Base-by-base conservation (phyloP, 2,329 filamentous ascomycete species). In the Nemania sp. region DNA sequence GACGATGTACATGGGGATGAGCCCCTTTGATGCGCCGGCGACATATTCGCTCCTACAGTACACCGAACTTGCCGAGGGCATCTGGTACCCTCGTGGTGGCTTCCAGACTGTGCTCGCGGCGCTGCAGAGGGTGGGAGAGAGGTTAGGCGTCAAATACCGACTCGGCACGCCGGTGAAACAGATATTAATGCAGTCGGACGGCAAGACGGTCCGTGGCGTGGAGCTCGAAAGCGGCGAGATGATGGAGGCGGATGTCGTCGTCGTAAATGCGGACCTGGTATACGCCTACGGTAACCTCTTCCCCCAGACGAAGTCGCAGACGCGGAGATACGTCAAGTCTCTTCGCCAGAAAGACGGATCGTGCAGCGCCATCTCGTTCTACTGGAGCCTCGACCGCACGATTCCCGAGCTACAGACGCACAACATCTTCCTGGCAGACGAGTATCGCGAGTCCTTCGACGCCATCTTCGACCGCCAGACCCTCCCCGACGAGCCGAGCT, bases 1-100 rank as follows among this genome's bases (percentile, higher is more conserved):
- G 20, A 91, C 87, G 67, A 92, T 92, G 89, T 92, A 92, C 70
- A 89, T 92, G 86, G 90, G 90, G 0, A 92, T 92, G 89, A 87
- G 82, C 56, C 90, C 90, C 0, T 92, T 89, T 70, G 87, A 90
- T 70, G 89, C 90, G 0, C 90, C 89, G 0, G 88, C 86, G 3
- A 91, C 89, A 1, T 92, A 92, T 75, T 87, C 83, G 50, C 73
- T 92, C 60, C 77, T 92, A 53, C 89, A 91, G 74, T 92, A 91
- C 72, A 89, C 89, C 0, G 89, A 92, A 75, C 75, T 91, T 34
- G 86, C 87, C 0, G 88, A 92, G 76, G 90, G 90, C 0, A 90
- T 92, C 45, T 89, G 88, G 86, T 92, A 90, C 75, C 88, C 88
- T 0, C 79, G 82, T 20, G 89, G 89, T 1, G 89, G 89, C 0